These are phyloP conservation scores for Colletotrichum orbiculare DNA, from an alignment of 2,329 filamentous ascomycete genomes.

Conservation along the genomic window DNA sequence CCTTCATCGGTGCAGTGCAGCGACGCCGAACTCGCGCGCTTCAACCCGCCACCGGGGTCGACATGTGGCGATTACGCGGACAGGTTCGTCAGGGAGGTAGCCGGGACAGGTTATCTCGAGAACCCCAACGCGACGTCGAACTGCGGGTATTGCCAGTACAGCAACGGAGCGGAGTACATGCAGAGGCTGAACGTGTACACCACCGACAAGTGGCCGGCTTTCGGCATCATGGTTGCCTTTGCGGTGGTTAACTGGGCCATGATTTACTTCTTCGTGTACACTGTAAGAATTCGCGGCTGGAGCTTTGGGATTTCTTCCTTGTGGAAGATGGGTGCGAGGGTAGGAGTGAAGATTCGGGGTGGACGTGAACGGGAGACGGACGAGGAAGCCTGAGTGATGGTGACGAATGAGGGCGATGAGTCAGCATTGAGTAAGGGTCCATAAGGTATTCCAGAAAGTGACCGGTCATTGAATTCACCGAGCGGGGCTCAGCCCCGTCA, in stretches of 20 bases:
- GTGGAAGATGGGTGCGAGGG: neutral
- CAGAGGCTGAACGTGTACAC: slow-evolving; percentile 60
- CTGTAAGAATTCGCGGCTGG: slow-evolving; percentile 76
- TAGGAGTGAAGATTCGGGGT: neutral
- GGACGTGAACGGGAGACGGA: neutral
- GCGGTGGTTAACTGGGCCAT: slow-evolving; percentile 76
- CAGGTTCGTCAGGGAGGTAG: slow-evolving; percentile 62
- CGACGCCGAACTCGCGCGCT: slow-evolving; percentile 46
- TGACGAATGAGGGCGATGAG: neutral
- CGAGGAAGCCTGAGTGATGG: neutral
- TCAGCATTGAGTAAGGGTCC: neutral
- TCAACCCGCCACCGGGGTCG: slow-evolving; percentile 72
- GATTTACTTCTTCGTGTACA: slow-evolving; percentile 83
- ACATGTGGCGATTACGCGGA: slow-evolving; percentile 75
- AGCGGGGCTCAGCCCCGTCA: slow-evolving; percentile 14
- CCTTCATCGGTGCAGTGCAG: slow-evolving; percentile 52
- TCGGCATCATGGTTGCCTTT: slow-evolving; percentile 79
- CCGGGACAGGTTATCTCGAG: slow-evolving; percentile 67
- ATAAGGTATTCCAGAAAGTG: rapidly evolving
- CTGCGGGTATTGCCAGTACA: slow-evolving; percentile 79
- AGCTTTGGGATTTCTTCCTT: slow-evolving; percentile 64
- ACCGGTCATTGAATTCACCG: neutral
- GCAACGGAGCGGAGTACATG: slow-evolving; percentile 69
- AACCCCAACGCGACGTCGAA: slow-evolving; percentile 66
- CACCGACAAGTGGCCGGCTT: slow-evolving; percentile 72